Percentiles rank a stretch among this genome's conserved stretches.
Evolutionary conservation across 176 grass and related monocot species (phyloP).

Genomic region (Juncus inflexus): DNA sequence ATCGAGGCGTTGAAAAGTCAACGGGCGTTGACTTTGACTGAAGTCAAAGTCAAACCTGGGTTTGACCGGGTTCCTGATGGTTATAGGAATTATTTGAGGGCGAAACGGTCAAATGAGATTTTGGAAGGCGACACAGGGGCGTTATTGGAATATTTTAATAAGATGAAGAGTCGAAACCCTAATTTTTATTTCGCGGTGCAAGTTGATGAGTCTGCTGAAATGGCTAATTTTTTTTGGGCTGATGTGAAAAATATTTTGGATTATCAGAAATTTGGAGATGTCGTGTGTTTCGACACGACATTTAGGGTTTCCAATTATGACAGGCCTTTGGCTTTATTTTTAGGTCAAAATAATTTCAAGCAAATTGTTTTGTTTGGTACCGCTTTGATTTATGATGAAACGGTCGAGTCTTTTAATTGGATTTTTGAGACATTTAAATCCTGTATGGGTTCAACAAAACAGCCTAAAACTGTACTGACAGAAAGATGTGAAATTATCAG

Average conservation of each 20-base stretch:
- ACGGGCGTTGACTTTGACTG: conserved; percentile 29
- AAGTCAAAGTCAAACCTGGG: conserved; percentile 43
- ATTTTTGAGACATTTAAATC: conserved; percentile 72
- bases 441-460: conserved; percentile 57
- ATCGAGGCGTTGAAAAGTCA: conserved; percentile 78
- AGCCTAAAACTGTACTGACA: conserved; percentile 62
- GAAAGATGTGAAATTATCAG: conserved; percentile 46
- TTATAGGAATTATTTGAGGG: conserved; percentile 78
- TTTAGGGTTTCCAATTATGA: conserved; percentile 47
- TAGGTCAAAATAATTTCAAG: conserved; percentile 85
- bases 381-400: conserved; percentile 88
- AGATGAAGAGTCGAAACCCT: conserved; percentile 75
- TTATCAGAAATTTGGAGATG: conserved; percentile 83
- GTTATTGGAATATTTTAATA: conserved; percentile 75
- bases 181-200: conserved; percentile 87
- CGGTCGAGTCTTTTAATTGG: conserved; percentile 81
- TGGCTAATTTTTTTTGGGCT: conserved; percentile 81
- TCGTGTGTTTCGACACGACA: conserved; percentile 71
- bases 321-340: conserved; percentile 75
- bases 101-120: conserved; percentile 45
- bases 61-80: conserved; percentile 50
- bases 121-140: conserved; percentile 46
- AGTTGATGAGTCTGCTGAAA: conserved; percentile 81
- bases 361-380: conserved; percentile 70
- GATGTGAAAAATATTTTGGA: conserved; percentile 69